Evolutionary conservation across 2,329 filamentous ascomycete genomes (phyloP).

Genomic region (Balansia obtecta): DNA sequence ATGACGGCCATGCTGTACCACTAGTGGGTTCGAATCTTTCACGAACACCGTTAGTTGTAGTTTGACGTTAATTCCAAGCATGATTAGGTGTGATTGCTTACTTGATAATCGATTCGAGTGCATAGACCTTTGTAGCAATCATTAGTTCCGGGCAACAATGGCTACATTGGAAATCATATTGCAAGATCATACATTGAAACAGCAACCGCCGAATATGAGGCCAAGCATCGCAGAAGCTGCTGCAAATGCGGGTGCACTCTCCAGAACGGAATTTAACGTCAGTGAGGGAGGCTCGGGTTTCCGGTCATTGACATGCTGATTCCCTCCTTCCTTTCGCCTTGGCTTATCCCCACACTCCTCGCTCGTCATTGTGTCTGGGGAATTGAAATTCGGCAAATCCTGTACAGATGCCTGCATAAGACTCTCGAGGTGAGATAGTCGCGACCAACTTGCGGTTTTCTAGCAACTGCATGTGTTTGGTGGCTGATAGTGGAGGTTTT

Average conservation of each 20-base stretch:
- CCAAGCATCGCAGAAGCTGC: constrained; percentile 55
- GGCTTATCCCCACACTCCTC: background rate
- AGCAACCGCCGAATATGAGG: constrained; percentile 92
- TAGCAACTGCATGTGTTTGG: background rate
- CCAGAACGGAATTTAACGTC: background rate
- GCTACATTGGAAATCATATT: background rate
- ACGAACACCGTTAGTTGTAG: background rate
- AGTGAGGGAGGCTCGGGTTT: background rate
- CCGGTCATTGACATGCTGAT: background rate
- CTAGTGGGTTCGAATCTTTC: constrained; percentile 68
- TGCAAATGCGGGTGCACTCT: constrained; percentile 26
- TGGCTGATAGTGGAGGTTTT: background rate
- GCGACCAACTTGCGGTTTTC: background rate
- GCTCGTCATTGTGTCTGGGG: background rate
- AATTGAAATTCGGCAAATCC: background rate
- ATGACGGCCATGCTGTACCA: constrained; percentile 36
- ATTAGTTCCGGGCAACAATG: background rate
- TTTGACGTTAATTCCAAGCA: background rate
- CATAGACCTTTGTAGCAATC: constrained; percentile 61
- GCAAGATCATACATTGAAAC: constrained; percentile 60
- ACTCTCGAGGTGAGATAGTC: background rate
- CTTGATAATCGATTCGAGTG: constrained; percentile 90
- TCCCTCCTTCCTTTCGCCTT: constrained; percentile 1
- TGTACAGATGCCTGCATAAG: too few relatives aligned
- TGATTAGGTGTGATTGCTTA: constrained; percentile 32